Conservation (phyloP, 306 rosid species). For the Nissolia schottii region DNA sequence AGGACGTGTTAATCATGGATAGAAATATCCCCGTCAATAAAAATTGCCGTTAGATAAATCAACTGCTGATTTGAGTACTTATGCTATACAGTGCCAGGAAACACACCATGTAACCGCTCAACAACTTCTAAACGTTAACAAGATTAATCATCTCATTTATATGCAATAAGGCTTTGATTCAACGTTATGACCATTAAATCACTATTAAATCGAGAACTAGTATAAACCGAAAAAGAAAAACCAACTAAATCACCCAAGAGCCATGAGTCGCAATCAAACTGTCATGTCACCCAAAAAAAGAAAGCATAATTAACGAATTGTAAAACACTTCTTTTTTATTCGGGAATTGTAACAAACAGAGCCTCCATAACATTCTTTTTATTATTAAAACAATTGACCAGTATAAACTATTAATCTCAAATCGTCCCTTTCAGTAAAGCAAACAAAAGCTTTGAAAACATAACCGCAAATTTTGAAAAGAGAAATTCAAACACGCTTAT, state of each 20-base stretch:
- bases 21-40: background rate
- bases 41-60: background rate
- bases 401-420: background rate
- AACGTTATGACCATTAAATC: background rate
- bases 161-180: background rate
- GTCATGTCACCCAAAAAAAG: no score
- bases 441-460: background rate
- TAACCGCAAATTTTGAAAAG: background rate
- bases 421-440: background rate
- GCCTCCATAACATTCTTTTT: background rate
- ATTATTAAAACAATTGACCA: background rate
- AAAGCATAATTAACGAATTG: background rate
- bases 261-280: background rate
- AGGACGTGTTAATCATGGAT: background rate
- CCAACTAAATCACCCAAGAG: background rate
- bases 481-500: background rate
- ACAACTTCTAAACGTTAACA: background rate
- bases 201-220: background rate
- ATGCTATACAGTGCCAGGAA: background rate
- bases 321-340: no score
- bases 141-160: background rate
- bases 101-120: background rate
- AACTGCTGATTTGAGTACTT: background rate
- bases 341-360: no score
- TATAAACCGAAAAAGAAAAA: background rate